Base-by-base conservation (phyloP, 495 filamentous ascomycete species). In the Parathielavia hyrcaniae region DNA sequence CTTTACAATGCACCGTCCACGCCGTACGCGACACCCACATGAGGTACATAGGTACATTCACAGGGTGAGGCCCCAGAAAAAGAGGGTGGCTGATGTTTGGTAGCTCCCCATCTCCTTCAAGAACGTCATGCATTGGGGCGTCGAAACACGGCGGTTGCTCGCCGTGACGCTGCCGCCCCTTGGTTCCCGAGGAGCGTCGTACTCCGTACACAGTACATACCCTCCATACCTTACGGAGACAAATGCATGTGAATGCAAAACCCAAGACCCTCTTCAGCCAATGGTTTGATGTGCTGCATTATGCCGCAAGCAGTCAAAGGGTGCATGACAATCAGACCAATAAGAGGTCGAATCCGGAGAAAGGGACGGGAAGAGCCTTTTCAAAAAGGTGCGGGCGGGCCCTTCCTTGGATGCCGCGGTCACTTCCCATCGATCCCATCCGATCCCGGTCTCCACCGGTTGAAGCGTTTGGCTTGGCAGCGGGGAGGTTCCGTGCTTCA, bases 291-390 rank as follows among this genome's bases (percentile, higher is more conserved):
- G 38, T n/a, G 43, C 36, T 39, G 49, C 49, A 47, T 59, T 30
- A 50, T 52, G 53, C 52, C 49, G 55, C 49, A 40, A 20, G 47
- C 41, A 49, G 36, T 62, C 52, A 10, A 59, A 48, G 54, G 62
- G 22, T 66, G 58, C 57, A 61, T 53, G 11, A 40, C 13, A 43
- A 38, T 51, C 45, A 34, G 51, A 38, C 61, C 60, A 63, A 57
- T 61, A 38, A 43, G 39, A 55, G 47, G 40, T 30, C 41, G 49
- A 35, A 54, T 53, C 64, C 62, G 62, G 60, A 62, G 63, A 62
- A 62, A 66, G 51, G 59, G 52, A 55, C 67, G 63, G 67, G 67
- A 67, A 62, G 67, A 67, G 65, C 65, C 67, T 68, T 30, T 30
- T 30, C 26, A 66, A 66, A 64, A 41, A 57, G 55, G 53, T 56